Percentiles rank a stretch among this genome's conserved stretches.
phyloP scores from a whole-genome alignment of 306 rosid genomes.

The Comarum palustre region DNA sequence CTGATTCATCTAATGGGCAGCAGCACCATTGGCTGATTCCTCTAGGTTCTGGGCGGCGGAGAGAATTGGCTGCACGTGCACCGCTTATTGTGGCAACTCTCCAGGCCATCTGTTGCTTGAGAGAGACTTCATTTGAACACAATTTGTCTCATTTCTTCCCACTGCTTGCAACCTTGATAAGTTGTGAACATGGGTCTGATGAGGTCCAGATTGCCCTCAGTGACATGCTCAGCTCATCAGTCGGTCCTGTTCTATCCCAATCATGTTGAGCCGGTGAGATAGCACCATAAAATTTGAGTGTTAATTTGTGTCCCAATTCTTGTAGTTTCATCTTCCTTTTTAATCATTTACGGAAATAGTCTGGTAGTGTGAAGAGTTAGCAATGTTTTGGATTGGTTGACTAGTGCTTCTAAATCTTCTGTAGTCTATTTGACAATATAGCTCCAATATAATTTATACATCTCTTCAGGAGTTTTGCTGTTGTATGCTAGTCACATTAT shows the following conservation, averaged over 20 bases:
- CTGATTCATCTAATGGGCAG: slow-evolving; percentile 50
- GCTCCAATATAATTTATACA: slow-evolving; percentile 34
- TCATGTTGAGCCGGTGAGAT: slow-evolving; percentile 55
- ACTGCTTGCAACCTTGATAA: slow-evolving; percentile 66
- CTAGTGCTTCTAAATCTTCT: slow-evolving; percentile 40
- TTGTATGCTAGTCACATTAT: slow-evolving; percentile 42
- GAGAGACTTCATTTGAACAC: slow-evolving; percentile 65
- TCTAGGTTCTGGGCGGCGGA: slow-evolving; percentile 74
- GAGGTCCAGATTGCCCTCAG: slow-evolving; percentile 86
- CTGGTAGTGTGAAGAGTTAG: slow-evolving; percentile 52
- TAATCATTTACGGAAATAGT: slow-evolving; percentile 43
- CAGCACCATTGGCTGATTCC: slow-evolving; percentile 77
- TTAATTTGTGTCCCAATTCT: slow-evolving; percentile 36
- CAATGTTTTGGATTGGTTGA: slow-evolving; percentile 43
- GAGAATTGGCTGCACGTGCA: slow-evolving; percentile 86
- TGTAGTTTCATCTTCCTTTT: slow-evolving; percentile 37
- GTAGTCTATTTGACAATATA: slow-evolving; percentile 44
- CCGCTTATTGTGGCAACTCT: slow-evolving; percentile 91
- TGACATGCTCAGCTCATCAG: slow-evolving; percentile 77
- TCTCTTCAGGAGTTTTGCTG: slow-evolving; percentile 38
- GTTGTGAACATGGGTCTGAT: slow-evolving; percentile 93
- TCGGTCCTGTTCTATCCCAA: slow-evolving; percentile 81
- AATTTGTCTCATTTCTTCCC: slow-evolving; percentile 78
- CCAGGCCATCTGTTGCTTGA: slow-evolving; percentile 76
- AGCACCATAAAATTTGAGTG: slow-evolving; percentile 47